phyloP scores from a whole-genome alignment of 1,284 basidiomycete genomes.

The Athelia psychrophila region DNA sequence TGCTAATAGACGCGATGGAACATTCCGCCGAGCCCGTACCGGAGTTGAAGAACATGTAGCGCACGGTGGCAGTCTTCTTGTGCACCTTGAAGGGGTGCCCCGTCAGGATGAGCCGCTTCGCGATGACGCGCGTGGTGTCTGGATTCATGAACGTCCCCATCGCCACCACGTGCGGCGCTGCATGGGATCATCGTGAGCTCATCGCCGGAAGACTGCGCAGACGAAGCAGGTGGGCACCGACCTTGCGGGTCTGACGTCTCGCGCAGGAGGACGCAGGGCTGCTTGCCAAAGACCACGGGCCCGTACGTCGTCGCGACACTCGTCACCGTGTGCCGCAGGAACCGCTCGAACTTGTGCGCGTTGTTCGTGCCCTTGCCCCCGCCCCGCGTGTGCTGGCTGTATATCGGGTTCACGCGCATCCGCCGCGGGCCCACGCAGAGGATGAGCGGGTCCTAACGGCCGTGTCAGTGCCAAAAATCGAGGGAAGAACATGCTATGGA shows the following conservation, averaged over 20 bases:
- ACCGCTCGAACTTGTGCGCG: constrained; percentile 97
- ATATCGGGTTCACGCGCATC: constrained; percentile 83
- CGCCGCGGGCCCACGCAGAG: constrained; percentile 89
- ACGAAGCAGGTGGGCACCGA: constrained; percentile 26
- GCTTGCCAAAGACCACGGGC: constrained; percentile 87
- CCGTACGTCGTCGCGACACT: constrained; percentile 86
- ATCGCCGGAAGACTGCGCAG: not conserved
- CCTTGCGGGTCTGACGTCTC: constrained; percentile 67
- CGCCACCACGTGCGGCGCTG: constrained; percentile 85
- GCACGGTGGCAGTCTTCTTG: constrained; percentile 95
- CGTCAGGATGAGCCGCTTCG: constrained; percentile 91
- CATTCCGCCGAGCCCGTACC: constrained; percentile 34
- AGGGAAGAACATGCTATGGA: not conserved
- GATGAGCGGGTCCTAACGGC: constrained; percentile 76
- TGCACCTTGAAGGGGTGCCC: constrained; percentile 98
- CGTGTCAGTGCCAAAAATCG: not conserved
- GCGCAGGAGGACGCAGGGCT: constrained; percentile 72
- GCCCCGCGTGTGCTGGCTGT: constrained; percentile 89
- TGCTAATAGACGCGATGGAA: constrained; percentile 1
- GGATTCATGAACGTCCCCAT: constrained; percentile 87
- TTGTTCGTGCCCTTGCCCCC: constrained; percentile 93
- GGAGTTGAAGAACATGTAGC: constrained; percentile 98
- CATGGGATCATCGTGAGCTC: constrained; percentile 1
- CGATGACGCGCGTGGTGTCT: constrained; percentile 89
- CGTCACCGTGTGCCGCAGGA: constrained; percentile 79